Evolutionary conservation across 306 rosid genomes (phyloP).

Genomic region (Gillenia trifoliata): DNA sequence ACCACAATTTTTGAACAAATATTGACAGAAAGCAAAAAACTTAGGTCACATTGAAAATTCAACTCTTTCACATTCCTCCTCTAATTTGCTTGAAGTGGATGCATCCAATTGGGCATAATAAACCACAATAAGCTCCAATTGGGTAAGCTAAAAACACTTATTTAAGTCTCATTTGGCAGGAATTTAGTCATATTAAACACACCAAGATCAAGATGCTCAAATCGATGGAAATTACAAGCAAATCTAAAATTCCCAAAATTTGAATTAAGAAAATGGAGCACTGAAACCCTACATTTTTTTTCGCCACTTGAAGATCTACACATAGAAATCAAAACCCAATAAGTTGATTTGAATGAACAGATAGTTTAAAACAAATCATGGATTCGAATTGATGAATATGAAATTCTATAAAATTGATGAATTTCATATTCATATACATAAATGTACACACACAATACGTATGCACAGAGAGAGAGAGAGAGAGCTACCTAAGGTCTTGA

Average conservation of each 20-base stretch:
- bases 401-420: neutral
- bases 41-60: neutral
- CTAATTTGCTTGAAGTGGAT: constrained; percentile 12
- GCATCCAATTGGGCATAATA: neutral
- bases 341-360: neutral
- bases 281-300: neutral
- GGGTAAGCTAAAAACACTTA: neutral
- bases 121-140: neutral
- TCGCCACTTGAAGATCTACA: neutral
- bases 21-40: neutral
- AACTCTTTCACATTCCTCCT: constrained; percentile 13
- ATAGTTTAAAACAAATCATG: neutral
- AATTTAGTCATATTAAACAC: neutral
- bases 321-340: neutral
- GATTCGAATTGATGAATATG: neutral
- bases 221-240: neutral
- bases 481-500: no score
- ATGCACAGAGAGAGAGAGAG: no score
- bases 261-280: neutral
- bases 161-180: neutral
- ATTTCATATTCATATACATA: no score
- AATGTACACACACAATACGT: no score
- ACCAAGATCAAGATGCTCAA: neutral
- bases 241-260: neutral
- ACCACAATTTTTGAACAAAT: neutral